phyloP scores from a whole-genome alignment of 1,284 basidiomycete species.

The Heliocybe sulcata region DNA sequence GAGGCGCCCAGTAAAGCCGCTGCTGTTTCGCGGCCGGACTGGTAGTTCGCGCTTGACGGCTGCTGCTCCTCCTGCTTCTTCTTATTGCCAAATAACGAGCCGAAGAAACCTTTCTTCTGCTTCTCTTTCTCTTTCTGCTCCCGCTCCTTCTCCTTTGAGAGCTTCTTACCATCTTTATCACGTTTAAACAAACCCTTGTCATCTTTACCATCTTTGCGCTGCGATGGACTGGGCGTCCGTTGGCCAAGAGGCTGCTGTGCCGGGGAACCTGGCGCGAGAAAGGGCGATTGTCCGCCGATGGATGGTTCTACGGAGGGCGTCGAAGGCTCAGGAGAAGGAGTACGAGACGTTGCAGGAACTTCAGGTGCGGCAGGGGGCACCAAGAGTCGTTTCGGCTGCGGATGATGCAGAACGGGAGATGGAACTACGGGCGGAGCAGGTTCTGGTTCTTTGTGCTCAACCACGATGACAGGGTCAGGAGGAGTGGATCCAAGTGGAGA shows the following conservation, averaged over 20 bases:
- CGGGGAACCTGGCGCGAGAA: slow-evolving; percentile 38
- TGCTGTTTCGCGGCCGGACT: slow-evolving; percentile 72
- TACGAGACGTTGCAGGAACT: slow-evolving; percentile 32
- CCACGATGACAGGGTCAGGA: slow-evolving; percentile 4
- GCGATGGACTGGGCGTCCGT: slow-evolving; percentile 16
- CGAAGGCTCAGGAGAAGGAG: slow-evolving; percentile 33
- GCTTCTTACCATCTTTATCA: slow-evolving; percentile 53
- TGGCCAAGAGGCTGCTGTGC: slow-evolving; percentile 16
- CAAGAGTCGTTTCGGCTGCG: slow-evolving; percentile 34
- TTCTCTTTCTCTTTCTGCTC: slow-evolving; percentile 60
- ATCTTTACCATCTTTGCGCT: slow-evolving; percentile 62
- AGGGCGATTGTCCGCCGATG: slow-evolving; percentile 20
- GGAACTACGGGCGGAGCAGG: slow-evolving; percentile 1
- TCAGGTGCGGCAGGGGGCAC: slow-evolving; percentile 23
- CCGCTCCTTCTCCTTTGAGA: slow-evolving; percentile 41
- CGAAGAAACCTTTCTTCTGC: slow-evolving; percentile 81
- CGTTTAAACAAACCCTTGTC: slow-evolving; percentile 76
- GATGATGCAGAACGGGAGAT: slow-evolving; percentile 50
- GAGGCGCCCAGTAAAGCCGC: slow-evolving; percentile 77
- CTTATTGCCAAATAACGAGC: slow-evolving; percentile 84
- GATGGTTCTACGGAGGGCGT: slow-evolving; percentile 18
- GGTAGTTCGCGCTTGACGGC: slow-evolving; percentile 39
- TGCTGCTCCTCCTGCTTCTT: slow-evolving; percentile 64
- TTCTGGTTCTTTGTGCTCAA: slow-evolving; percentile 4
- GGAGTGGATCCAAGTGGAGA: slow-evolving; percentile 21